Evolutionary conservation across 2,329 filamentous ascomycete genomes (phyloP), one percentile per base, ranked within the genome.

Genomic region (Ophiocordyceps unilateralis): DNA sequence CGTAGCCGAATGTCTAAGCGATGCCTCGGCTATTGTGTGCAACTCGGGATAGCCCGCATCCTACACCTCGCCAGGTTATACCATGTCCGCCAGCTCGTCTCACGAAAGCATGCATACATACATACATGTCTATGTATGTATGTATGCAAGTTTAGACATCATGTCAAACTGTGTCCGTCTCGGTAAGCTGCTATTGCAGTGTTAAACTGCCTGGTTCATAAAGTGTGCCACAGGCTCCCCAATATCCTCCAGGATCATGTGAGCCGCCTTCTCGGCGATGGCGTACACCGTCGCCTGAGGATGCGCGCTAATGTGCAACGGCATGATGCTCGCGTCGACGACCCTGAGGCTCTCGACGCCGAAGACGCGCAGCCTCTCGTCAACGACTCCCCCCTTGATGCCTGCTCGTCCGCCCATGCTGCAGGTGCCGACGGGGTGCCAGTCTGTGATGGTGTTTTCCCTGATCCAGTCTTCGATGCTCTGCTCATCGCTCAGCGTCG

Each of bases 381-480:
- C 52, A 1, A 57, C 55, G 19, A 57, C 51, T 5, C 60, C 60
- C 0, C 51, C 56, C 11, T 45, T 26, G 8, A 58, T 52, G 2
- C 55, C 57, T 11, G 47, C 53, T 0, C 45, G 48, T 2, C 57
- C 54, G 8, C 57, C 56, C 55, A 62, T 58, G 40, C 46, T 52
- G 20, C 57, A 63, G 4, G 54, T 61, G 12, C 60, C 59, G 15
- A 58, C 58, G 1, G 66, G 65, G 46, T 72, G 68, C 53, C 53
- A 58, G 17, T 59, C 56, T 0, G 53, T 56, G 11, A 58, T 51
- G 1, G 56, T 58, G 30, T 56, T 51, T 9, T 52, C 42, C 1
- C 45, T 44, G 4, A 61, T 53, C 53, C 57, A 58, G 6, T 53
- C 48, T 2, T 41, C 41, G 2, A 58, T 43, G 1, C 45, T 21